Evolutionary conservation across 768 basidiomycete genomes (phyloP), one percentile per base, ranked within the genome.

Genomic region (Tricholoma matsutake): DNA sequence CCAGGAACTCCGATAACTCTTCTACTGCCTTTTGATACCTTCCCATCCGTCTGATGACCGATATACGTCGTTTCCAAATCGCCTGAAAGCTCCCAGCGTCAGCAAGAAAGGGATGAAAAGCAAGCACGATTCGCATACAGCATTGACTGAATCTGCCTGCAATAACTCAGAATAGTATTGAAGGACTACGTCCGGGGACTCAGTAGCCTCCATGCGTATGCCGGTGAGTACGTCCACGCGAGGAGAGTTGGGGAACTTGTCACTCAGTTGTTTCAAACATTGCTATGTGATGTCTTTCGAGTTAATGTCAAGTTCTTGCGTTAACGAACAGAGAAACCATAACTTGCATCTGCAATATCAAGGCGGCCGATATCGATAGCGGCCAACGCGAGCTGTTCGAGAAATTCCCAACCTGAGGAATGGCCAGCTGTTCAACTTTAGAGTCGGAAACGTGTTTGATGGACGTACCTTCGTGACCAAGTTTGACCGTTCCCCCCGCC

Each of bases 381-480:
- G 3, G 94, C 91, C 54, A 92, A 72, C 2, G 86, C 81, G 2
- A 94, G 78, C 67, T 94, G 92, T 68, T 96, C 95, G 7, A 92
- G 73, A 63, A 91, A 87, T 10, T 82, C 81, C 92, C 91, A 94
- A 31, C 81, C 94, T 94, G 9, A n/a, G 18, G n/a, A 18, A 9
- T 32, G 16, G 14, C 2, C 28, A 53, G n/a, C 3, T 16, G 8
- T 8, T 10, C 1, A 2, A 10, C 2, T 18, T 32, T 25, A 22
- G 4, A 45, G 29, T 25, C 11, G 25, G 13, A 8, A n/a, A 4
- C 8, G 51, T 2, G n/a, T 9, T n/a, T n/a, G 4, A 29, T 31
- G 29, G 10, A 62, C 75, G 56, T 60, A 87, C 88, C 78, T 62
- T 89, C 85, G 60, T 88, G 84, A 3, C 83, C 85, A 28, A 83